Evolutionary conservation across 2,329 filamentous ascomycete genomes (phyloP), one percentile per base, ranked within the genome.

Genomic region (Cordyceps javanica): DNA sequence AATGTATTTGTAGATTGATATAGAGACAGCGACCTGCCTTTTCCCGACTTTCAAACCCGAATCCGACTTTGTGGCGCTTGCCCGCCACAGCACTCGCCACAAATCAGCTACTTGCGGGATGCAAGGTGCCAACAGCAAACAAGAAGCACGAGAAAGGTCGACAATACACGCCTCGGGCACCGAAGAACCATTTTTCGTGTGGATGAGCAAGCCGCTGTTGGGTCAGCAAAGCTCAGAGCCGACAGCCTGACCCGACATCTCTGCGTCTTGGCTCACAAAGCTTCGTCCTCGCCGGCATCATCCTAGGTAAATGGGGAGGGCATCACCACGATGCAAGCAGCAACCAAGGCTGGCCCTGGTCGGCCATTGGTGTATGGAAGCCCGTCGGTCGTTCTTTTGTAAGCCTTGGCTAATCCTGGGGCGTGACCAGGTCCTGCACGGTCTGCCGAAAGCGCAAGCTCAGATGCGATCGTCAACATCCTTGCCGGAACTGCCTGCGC

Each of bases 371-470:
- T 52, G 49, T 52, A n/a, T n/a, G n/a, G n/a, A 41, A 52, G 23
- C 10, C 14, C 5, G 25, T 8, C 30, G 10, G 3, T 14, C 14
- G 0, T 3, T 36, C 23, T n/a, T 21, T 6, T 26, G 10, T 21
- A 19, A 25, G 8, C 4, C 14, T 11, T 25, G 21, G 14, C 32
- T 38, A 13, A 38, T 10, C 5, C 7, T 13, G 14, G 4, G 9
- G 19, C 11, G 21, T 32, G 2, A 14, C 16, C n/a, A 74, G 74
- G 5, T 72, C 74, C 1, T 77, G 75, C 58, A 66, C 68, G 9
- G 66, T 73, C 5, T 77, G 75, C 56, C 66, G 75, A 8, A 68
- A 66, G 23, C 73, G 75, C 54, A 78, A 77, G 60, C 69, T 77
- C 14, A 67, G 70, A 19, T 77, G 75, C 55, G 70, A 77, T 56